Evolutionary conservation across 805 yeast genomes (phyloP), one percentile per base, ranked within the genome.

Genomic region (Schizosaccharomyces osmophilus): DNA sequence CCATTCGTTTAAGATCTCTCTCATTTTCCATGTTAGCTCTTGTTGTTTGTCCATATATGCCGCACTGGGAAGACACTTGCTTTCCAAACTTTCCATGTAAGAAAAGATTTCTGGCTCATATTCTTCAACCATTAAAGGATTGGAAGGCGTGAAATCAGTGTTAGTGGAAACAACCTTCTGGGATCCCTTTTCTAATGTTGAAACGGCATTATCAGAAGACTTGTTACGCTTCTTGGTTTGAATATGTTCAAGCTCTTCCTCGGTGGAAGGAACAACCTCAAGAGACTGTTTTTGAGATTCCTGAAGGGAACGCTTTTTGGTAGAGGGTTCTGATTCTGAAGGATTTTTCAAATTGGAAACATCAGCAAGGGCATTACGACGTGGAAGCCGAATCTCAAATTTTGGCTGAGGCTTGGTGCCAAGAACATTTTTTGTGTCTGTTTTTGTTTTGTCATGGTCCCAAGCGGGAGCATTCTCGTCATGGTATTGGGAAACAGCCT

Each of bases 1-100:
- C 97, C 97, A 90, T 71, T 89, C 96, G 36, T 90, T 77, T 63
- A 90, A 75, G 8, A 87, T 88, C 61, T 85, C 75, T 69, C 98
- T 80, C 83, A 87, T 85, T 63, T 84, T 83, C 97, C 97, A 93
- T 67, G 84, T 82, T 65, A 90, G 76, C 68, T 87, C 95, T 60
- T 82, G 81, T 74, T 90, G 98, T 59, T 76, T 77, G 61, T 80
- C 82, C 86, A 90, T 88, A 72, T 88, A 89, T 63, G 78, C 76
- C 6, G 95, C 81, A 69, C 84, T 79, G 13, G 97, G 97, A 62
- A 82, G 75, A 66, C 84, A 78, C 67, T 78, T 79, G 58, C 64
- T 74, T 72, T 93, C 97, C 64, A 88, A 74, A 68, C 78, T 82
- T 69, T 83, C 82, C 66, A 89, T 74, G 71, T 85, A 87, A 41